Evolutionary conservation across 2,329 filamentous ascomycete species (phyloP).

Genomic region (Colletotrichum spaethianum): DNA sequence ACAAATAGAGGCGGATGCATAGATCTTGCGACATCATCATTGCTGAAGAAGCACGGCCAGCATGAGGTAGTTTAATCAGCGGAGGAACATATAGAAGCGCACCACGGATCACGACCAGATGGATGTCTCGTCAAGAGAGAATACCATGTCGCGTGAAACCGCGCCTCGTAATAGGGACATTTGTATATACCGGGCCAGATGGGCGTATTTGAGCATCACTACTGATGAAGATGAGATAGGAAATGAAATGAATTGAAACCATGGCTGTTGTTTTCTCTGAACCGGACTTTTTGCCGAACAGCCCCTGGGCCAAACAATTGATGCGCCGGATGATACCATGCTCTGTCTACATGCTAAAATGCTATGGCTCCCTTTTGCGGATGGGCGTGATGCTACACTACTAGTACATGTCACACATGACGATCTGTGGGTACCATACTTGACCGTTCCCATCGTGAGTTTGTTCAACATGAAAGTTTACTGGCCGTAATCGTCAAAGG

Average conservation of each 20-base stretch:
- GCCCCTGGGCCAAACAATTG: not conserved
- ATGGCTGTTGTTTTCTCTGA: not conserved
- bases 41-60: conserved; percentile 27
- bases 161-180: conserved; percentile 6
- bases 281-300: not conserved
- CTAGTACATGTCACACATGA: conserved; percentile 7
- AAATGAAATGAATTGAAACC: conserved; percentile 29
- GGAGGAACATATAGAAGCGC: conserved; percentile 23
- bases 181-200: conserved; percentile 32
- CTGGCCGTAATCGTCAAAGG: not conserved
- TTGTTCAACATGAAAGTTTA: not conserved
- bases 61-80: conserved; percentile 29
- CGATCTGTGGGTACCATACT: conserved; percentile 6
- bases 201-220: conserved; percentile 20
- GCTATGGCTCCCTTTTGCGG: not conserved
- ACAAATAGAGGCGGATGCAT: conserved; percentile 41
- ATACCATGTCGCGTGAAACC: conserved; percentile 4
- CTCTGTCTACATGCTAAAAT: not conserved
- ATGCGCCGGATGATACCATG: not conserved
- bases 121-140: not conserved
- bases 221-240: conserved; percentile 12
- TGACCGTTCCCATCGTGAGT: not conserved
- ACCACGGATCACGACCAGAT: conserved; percentile 6
- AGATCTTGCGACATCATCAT: conserved; percentile 37
- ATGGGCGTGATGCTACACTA: conserved; percentile 10